Evolutionary conservation across 2,329 filamentous ascomycete species (phyloP).

Genomic region (Hymenoscyphus infarciens): DNA sequence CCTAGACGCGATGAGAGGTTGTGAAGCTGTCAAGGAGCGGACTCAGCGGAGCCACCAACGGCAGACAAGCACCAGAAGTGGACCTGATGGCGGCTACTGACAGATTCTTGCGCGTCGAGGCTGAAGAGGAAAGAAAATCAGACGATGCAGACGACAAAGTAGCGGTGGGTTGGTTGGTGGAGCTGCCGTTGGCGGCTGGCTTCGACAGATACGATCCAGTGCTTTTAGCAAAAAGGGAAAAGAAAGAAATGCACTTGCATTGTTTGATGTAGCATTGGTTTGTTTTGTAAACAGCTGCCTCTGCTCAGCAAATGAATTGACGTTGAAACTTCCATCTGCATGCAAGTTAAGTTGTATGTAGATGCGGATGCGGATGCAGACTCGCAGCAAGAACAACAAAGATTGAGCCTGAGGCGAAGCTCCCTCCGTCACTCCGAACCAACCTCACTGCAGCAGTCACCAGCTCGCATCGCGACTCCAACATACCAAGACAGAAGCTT

Average conservation of each 20-base stretch:
- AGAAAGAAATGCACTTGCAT: slow-evolving; percentile 1
- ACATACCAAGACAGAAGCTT: not conserved
- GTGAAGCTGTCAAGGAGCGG: not conserved
- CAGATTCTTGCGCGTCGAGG: too few relatives aligned
- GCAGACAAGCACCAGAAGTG: too few relatives aligned
- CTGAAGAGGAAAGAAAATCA: too few relatives aligned
- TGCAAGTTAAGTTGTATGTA: slow-evolving; percentile 12
- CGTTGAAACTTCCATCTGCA: slow-evolving; percentile 2
- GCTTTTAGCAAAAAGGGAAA: not conserved
- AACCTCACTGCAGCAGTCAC: too few relatives aligned
- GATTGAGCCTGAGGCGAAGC: not conserved
- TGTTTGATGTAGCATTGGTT: not conserved
- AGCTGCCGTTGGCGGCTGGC: not conserved
- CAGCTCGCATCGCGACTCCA: not conserved
- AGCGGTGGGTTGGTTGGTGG: not conserved
- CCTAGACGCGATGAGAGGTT: not conserved
- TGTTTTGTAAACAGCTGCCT: slow-evolving; percentile 10
- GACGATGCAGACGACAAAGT: not conserved
- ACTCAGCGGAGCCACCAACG: not conserved
- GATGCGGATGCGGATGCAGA: not conserved
- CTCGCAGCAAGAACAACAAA: slow-evolving; percentile 13
- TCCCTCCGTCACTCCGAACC: slow-evolving; percentile 7
- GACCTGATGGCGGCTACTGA: too few relatives aligned
- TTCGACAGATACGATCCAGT: not conserved
- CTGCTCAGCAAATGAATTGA: slow-evolving; percentile 6